Base-by-base conservation (phyloP, 2,329 filamentous ascomycete genomes). In the Venturia oleaginea region DNA sequence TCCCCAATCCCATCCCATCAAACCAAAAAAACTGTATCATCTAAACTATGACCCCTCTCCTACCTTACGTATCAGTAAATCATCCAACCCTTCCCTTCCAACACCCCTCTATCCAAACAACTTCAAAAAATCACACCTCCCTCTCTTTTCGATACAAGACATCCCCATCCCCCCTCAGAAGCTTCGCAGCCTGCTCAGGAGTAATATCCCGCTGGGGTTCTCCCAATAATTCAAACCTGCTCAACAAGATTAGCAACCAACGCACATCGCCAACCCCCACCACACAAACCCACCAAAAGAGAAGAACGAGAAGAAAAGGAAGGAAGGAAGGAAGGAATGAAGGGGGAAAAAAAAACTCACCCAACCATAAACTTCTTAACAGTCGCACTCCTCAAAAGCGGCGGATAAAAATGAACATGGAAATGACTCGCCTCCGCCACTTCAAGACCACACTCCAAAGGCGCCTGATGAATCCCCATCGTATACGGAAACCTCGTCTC, bases 391-490 rank as follows among this genome's bases (percentile, higher is more conserved):
- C 42, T 46, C 11, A 57, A 19, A 7, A 57, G 19, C 24, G 51
- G 51, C 32, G 51, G 32, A 30, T 11, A 30, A 57, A 57, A 57
- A 76, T 94, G 90, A 82, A 94, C 85, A 75, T 94, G 90, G 69
- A 94, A 82, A 76, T 91, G 90, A 68, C 87, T 88, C 67, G 83
- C 84, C 68, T 91, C 85, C 60, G 89, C 80, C 74, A 93, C 90
- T 66, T 90, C 87, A 0, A 83, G 81, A 0, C 81, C 85, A 30
- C 87, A 88, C n/a, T 86, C 82, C 19, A 94, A 79, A 2, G 90
- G 90, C 19, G 90, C 90, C 75, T 94, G 90, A 73, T 94, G 90
- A 66, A 94, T 86, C 24, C 90, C 90, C 67, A 91, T 92, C 24
- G 24, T 57, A n/a, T 63, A 63, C 27, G 61, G 61, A 48, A 48